Conservation (phyloP, 345 rosid species). For the Kandelia obovata region DNA sequence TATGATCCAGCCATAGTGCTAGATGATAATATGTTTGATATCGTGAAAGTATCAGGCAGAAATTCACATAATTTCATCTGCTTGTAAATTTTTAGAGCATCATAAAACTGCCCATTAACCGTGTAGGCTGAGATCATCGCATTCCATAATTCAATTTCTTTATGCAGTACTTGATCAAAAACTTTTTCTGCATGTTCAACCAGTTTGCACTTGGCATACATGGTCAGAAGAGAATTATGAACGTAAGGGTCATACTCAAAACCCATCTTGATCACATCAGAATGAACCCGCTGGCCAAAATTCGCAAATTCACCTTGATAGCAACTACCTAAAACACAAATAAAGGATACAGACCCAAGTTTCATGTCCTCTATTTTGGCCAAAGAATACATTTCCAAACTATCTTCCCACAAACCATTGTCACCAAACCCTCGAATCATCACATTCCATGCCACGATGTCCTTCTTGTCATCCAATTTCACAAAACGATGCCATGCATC, state of each 20-base stretch:
- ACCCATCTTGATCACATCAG: slow-evolving; percentile 64
- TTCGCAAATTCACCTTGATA: slow-evolving; percentile 35
- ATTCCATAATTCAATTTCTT: slow-evolving; percentile 62
- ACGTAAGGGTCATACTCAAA: slow-evolving; percentile 51
- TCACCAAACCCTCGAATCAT: slow-evolving; percentile 60
- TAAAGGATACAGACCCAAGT: slow-evolving; percentile 51
- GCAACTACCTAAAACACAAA: slow-evolving; percentile 54
- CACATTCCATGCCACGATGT: slow-evolving; percentile 76
- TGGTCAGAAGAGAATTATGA: slow-evolving; percentile 55
- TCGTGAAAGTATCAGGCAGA: slow-evolving; percentile 51
- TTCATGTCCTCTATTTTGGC: slow-evolving; percentile 46
- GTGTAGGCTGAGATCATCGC: slow-evolving; percentile 69
- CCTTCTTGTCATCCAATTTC: slow-evolving; percentile 44
- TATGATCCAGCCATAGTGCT: slow-evolving; percentile 39
- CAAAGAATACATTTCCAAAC: slow-evolving; percentile 53
- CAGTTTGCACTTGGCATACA: slow-evolving; percentile 63
- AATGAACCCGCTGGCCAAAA: slow-evolving; percentile 62
- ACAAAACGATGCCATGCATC: slow-evolving; percentile 51
- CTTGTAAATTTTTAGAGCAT: slow-evolving; percentile 43
- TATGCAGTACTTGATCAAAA: slow-evolving; percentile 40
- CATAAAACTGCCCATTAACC: slow-evolving; percentile 32
- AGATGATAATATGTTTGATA: slow-evolving; percentile 53
- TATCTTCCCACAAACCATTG: slow-evolving; percentile 46
- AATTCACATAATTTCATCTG: slow-evolving; percentile 42
- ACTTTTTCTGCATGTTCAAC: slow-evolving; percentile 49